Evolutionary conservation across 495 filamentous ascomycete species (phyloP).

Genomic region (Recurvomyces mirabilis): DNA sequence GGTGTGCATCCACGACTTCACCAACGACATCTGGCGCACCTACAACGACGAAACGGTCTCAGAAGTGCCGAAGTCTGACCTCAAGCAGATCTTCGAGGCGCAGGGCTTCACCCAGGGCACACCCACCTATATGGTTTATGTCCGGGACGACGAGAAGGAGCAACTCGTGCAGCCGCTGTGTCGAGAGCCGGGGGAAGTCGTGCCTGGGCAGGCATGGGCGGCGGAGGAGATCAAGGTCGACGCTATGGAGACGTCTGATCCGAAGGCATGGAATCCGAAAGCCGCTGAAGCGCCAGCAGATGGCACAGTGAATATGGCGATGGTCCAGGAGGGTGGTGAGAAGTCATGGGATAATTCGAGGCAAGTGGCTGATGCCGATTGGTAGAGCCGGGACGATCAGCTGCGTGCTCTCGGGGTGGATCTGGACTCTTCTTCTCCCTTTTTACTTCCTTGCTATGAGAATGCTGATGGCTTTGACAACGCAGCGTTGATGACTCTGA

Average conservation of each 20-base stretch:
- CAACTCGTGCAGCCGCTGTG: constrained; percentile 51
- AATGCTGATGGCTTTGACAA: too few relatives aligned
- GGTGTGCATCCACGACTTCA: constrained; percentile 90
- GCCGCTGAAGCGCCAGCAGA: not conserved
- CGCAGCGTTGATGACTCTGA: too few relatives aligned
- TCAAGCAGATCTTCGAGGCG: constrained; percentile 43
- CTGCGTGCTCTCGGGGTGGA: too few relatives aligned
- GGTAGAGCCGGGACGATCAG: constrained; percentile 2
- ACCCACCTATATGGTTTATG: constrained; percentile 83
- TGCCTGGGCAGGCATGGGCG: not conserved
- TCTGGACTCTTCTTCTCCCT: too few relatives aligned
- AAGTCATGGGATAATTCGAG: constrained; percentile 6
- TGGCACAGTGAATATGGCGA: constrained; percentile 1
- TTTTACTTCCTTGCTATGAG: too few relatives aligned
- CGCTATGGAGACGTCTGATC: constrained; percentile 1
- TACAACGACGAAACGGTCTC: constrained; percentile 86
- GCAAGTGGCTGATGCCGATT: constrained; percentile 1
- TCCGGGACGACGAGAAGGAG: constrained; percentile 51
- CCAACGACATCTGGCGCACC: constrained; percentile 68
- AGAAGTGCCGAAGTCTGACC: constrained; percentile 41
- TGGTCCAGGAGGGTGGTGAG: constrained; percentile 1
- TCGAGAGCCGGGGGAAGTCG: constrained; percentile 29
- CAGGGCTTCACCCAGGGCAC: constrained; percentile 37
- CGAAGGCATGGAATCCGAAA: not conserved
- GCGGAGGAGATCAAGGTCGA: not conserved